Evolutionary conservation across 345 rosid genomes (phyloP).

Genomic region (Citrus unshiu): DNA sequence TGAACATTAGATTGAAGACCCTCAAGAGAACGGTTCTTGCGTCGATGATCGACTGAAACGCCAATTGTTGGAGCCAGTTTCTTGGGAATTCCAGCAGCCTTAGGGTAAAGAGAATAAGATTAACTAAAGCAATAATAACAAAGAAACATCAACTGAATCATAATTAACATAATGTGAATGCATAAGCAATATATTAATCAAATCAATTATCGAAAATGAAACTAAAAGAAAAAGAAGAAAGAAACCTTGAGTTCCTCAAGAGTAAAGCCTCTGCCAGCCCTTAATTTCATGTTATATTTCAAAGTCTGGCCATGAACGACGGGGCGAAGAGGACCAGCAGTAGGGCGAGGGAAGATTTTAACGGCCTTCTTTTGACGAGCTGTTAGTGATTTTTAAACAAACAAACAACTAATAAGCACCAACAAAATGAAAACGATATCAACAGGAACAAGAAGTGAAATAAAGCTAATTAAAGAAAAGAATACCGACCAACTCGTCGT

Average conservation of each 20-base stretch:
- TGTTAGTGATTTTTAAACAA: conserved; percentile 8
- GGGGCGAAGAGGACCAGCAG: conserved; percentile 84
- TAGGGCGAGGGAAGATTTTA: conserved; percentile 81
- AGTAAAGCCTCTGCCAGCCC: conserved; percentile 81
- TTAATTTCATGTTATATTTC: conserved; percentile 84
- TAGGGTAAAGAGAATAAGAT: too few species aligned
- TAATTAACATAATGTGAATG: too few species aligned
- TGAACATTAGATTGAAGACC: conserved; percentile 77
- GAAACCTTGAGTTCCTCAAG: conserved; percentile 87
- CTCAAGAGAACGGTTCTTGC: conserved; percentile 74
- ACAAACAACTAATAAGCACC: too few species aligned
- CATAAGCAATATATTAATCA: too few species aligned
- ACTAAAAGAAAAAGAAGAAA: neutral
- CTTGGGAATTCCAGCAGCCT: conserved; percentile 90
- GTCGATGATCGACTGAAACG: conserved; percentile 76
- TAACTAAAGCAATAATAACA: neutral
- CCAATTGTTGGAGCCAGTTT: conserved; percentile 83
- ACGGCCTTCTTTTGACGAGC: conserved; percentile 93
- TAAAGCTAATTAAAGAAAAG: too few species aligned
- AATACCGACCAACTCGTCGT: conserved; percentile 57
- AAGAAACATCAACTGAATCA: neutral
- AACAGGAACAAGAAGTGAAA: neutral
- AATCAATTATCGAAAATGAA: neutral
- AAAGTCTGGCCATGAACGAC: conserved; percentile 81
- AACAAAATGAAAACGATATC: neutral